A percentile compares a stretch with the other conserved stretches of the same genome.
These are phyloP conservation scores for Pseudogymnoascus sp. DNA, from an alignment of 2,329 filamentous ascomycete genomes.

Conservation along the genomic window DNA sequence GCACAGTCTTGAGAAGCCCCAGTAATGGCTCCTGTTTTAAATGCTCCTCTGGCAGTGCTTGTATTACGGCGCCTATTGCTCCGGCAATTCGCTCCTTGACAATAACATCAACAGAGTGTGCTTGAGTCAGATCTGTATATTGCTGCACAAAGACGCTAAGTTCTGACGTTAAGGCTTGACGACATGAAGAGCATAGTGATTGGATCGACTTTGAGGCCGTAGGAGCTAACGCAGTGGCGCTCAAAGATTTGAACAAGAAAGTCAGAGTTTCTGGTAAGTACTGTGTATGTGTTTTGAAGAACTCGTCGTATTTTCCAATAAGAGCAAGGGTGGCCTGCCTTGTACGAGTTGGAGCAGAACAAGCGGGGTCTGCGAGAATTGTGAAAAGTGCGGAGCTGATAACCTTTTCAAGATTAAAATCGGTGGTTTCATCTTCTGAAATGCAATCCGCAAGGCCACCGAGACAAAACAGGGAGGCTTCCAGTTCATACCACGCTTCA, in stretches of 20 bases:
- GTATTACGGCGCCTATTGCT: slow-evolving; percentile 66
- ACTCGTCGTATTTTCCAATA: slow-evolving; percentile 66
- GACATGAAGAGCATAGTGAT: slow-evolving; percentile 67
- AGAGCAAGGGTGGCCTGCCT: slow-evolving; percentile 61
- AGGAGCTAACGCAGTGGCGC: slow-evolving; percentile 52
- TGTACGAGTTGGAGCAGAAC: slow-evolving; percentile 50
- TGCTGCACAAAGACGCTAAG: slow-evolving; percentile 61
- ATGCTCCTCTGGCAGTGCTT: slow-evolving; percentile 55
- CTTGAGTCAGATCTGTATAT: slow-evolving; percentile 56
- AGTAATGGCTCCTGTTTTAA: slow-evolving; percentile 46
- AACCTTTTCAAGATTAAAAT: slow-evolving; percentile 50
- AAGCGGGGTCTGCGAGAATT: slow-evolving; percentile 42
- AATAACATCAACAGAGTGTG: slow-evolving; percentile 50
- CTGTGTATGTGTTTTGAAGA: slow-evolving; percentile 62
- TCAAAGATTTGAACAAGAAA: slow-evolving; percentile 63
- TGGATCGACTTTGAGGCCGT: slow-evolving; percentile 67
- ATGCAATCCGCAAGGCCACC: slow-evolving; percentile 60
- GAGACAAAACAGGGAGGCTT: slow-evolving; percentile 54
- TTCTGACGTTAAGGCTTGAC: slow-evolving; percentile 58
- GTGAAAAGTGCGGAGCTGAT: slow-evolving; percentile 53
- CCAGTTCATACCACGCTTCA: slow-evolving; percentile 50
- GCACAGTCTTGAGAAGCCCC: slow-evolving; percentile 52
- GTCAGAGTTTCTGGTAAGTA: slow-evolving; percentile 63
- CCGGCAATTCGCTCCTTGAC: slow-evolving; percentile 67
- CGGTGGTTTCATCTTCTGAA: slow-evolving; percentile 47